These are phyloP conservation scores for Dothideomycetes sp. DNA, from an alignment of 2,329 filamentous ascomycete species.

Conservation along the genomic window DNA sequence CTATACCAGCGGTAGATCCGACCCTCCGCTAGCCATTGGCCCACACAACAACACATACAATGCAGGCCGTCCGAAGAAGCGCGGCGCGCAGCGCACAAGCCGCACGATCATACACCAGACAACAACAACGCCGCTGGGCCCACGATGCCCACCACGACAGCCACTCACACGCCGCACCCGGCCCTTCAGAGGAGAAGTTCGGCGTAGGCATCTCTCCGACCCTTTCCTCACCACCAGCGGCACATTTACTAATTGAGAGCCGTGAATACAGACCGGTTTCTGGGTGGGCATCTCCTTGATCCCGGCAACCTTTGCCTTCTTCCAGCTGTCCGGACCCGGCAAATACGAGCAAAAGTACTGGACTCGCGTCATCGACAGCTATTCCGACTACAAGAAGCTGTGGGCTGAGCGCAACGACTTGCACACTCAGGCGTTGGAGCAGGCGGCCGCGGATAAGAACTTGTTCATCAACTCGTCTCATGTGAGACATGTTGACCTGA, in stretches of 20 bases:
- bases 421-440: slow-evolving; percentile 50
- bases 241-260: slow-evolving; percentile 2
- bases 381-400: slow-evolving; percentile 40
- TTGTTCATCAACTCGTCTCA: slow-evolving; percentile 41
- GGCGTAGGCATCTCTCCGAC: slow-evolving; percentile 32
- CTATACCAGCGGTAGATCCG: not conserved
- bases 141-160: slow-evolving; percentile 23
- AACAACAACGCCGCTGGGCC: slow-evolving; percentile 30
- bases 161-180: slow-evolving; percentile 23
- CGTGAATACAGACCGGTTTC: slow-evolving; percentile 31
- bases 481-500: slow-evolving; percentile 39
- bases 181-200: slow-evolving; percentile 36
- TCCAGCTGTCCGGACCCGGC: slow-evolving; percentile 31
- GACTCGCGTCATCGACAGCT: slow-evolving; percentile 46
- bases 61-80: slow-evolving; percentile 36
- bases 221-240: slow-evolving; percentile 15
- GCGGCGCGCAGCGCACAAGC: slow-evolving; percentile 28
- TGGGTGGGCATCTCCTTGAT: slow-evolving; percentile 35
- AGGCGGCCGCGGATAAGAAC: slow-evolving; percentile 51
- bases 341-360: slow-evolving; percentile 30
- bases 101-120: slow-evolving; percentile 22
- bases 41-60: slow-evolving; percentile 19
- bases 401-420: slow-evolving; percentile 48
- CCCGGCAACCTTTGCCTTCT: slow-evolving; percentile 33
- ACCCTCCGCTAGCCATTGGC: not conserved